Base-by-base conservation (phyloP, 768 basidiomycete genomes). In the Gloeopeniophorella convolvens region DNA sequence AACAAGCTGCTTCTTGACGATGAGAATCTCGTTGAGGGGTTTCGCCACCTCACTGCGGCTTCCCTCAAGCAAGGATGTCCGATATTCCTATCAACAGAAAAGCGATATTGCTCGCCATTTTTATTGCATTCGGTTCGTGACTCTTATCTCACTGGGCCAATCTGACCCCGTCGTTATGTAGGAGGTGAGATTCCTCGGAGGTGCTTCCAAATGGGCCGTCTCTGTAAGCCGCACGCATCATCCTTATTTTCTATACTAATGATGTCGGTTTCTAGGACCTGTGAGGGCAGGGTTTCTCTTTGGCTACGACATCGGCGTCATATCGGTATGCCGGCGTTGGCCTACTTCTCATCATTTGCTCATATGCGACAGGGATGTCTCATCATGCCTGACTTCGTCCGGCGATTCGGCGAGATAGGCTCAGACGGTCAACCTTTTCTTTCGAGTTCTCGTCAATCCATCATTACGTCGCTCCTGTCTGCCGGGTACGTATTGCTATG, bases 271-370 rank as follows among this genome's bases (percentile, higher is more conserved):
- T n/a, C n/a, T n/a, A n/a, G n/a, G n/a, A n/a, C n/a, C n/a, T n/a
- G n/a, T n/a, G n/a, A n/a, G n/a, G n/a, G 20, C 21, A 78, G 81
- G 80, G 10, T 84, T 83, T 63, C 65, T 85, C 9, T 85, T 84
- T 48, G 83, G 84, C 54, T 86, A 85, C 63, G 83, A 86, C 56
- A 83, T 87, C 62, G 83, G 85, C 63, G 80, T 86, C 47, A 85
- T 85, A 53, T 85, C 83, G 48, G 82, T 83, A 53, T 44, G 74
- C 62, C 26, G 16, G 3, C 48, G 11, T 9, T 12, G n/a, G n/a
- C n/a, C n/a, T n/a, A n/a, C n/a, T n/a, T n/a, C n/a, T n/a, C 9
- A 18, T 34, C 21, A 5, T 26, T 15, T n/a, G 9, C 34, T 35
- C 34, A 11, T 2, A 31, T n/a, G 15, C 11, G 28, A 2, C 59